Percentiles rank a stretch among this genome's conserved stretches.
These are phyloP conservation scores for Neospora caninum DNA, from an alignment of 169 alveolate species.

Conservation along the genomic window DNA sequence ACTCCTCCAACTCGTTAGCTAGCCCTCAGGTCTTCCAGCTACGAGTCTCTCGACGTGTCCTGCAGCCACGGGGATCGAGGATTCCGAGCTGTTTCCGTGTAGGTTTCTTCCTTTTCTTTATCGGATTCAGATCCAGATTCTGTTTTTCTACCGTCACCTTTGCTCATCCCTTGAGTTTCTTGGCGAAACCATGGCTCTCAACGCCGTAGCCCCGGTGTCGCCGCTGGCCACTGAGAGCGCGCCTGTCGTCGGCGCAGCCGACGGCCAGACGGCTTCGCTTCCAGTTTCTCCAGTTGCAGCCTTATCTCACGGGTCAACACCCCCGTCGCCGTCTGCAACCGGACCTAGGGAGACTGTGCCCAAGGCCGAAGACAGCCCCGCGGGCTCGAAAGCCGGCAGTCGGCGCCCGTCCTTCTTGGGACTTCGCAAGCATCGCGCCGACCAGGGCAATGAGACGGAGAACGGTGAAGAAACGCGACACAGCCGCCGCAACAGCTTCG, in stretches of 20 bases:
- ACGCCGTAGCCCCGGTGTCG: neutral
- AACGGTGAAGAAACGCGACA: neutral
- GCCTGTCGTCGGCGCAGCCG: neutral
- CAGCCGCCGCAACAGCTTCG: constrained; percentile 7
- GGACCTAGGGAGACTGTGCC: neutral
- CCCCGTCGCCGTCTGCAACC: neutral
- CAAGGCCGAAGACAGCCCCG: neutral
- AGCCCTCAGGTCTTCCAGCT: neutral
- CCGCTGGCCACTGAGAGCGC: neutral
- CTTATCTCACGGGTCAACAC: neutral
- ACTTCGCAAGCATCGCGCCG: neutral
- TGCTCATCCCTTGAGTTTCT: neutral
- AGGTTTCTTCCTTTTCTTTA: no score
- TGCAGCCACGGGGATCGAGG: no score
- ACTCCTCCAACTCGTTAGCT: neutral
- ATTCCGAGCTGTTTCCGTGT: neutral
- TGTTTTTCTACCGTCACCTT: neutral
- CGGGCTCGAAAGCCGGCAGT: neutral
- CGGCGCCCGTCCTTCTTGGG: neutral
- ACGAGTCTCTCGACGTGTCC: neutral
- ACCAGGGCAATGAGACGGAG: neutral
- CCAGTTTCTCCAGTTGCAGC: neutral
- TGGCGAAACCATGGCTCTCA: neutral
- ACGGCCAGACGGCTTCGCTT: neutral
- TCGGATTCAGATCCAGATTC: neutral